Evolutionary conservation across 495 filamentous ascomycete genomes (phyloP).

Genomic region (Pyronema omphalodes): DNA sequence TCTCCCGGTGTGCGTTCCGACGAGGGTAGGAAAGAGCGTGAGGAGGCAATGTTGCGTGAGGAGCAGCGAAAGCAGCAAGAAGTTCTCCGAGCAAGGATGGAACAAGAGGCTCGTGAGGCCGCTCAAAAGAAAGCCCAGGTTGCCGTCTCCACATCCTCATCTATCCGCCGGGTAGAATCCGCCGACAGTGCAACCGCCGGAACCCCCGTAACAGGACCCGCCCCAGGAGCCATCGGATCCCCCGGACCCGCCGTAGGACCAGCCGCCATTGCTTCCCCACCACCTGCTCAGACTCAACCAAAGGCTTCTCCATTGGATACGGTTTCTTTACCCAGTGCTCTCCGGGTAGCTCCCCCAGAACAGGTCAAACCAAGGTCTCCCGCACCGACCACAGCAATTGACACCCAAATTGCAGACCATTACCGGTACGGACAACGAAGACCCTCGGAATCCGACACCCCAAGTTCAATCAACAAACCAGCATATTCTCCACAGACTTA

Average conservation of each 20-base stretch:
- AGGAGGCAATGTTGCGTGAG: constrained; percentile 10
- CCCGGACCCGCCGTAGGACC: neutral
- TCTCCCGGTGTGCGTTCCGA: constrained; percentile 30
- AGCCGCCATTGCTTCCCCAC: neutral
- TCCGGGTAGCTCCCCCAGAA: constrained; percentile 25
- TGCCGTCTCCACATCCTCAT: constrained; percentile 7
- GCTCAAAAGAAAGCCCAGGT: constrained; percentile 7
- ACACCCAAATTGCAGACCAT: constrained; percentile 12
- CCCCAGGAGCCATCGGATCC: neutral
- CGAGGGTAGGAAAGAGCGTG: constrained; percentile 12
- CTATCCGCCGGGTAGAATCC: constrained; percentile 19
- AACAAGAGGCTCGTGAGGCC: constrained; percentile 4
- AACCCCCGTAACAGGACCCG: neutral
- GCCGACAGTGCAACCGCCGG: neutral
- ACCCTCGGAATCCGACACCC: constrained; percentile 5
- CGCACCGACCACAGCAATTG: constrained; percentile 13
- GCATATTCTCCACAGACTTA: constrained; percentile 10
- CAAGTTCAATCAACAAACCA: constrained; percentile 6
- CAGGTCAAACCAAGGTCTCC: constrained; percentile 24
- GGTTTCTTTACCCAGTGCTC: constrained; percentile 22
- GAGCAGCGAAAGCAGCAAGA: constrained; percentile 12
- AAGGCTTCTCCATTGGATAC: neutral
- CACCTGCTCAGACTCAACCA: neutral
- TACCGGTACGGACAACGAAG: constrained; percentile 5
- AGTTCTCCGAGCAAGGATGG: constrained; percentile 11